Conservation (phyloP, 352 stramenopile species). For the Phytophthora pistaciae region DNA sequence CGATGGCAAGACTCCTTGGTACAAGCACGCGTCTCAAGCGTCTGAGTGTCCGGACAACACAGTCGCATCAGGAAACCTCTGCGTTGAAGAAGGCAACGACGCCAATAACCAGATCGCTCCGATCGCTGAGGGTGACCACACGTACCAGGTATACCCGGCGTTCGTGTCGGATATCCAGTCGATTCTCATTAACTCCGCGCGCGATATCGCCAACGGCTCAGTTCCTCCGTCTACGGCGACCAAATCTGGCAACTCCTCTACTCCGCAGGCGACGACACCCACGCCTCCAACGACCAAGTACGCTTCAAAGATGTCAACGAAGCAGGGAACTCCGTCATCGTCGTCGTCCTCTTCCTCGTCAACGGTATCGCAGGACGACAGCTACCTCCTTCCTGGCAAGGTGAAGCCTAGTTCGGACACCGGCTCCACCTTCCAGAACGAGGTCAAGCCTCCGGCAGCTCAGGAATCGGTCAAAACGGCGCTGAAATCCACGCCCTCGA, state of each 20-base stretch:
- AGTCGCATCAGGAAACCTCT: slow-evolving; percentile 44
- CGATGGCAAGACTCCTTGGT: slow-evolving; percentile 57
- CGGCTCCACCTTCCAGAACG: slow-evolving; percentile 39
- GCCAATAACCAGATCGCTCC: slow-evolving; percentile 57
- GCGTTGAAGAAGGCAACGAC: slow-evolving; percentile 50
- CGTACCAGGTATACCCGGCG: slow-evolving; percentile 62
- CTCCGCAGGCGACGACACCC: slow-evolving; percentile 4
- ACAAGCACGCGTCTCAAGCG: slow-evolving; percentile 49
- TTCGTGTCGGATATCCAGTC: slow-evolving; percentile 65
- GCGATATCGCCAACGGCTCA: slow-evolving; percentile 37
- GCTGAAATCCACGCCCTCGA: background rate
- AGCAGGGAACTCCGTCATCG: background rate
- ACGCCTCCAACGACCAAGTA: background rate
- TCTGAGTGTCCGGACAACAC: slow-evolving; percentile 58
- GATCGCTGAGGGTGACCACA: slow-evolving; percentile 54
- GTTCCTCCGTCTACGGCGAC: slow-evolving; percentile 8
- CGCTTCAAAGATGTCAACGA: slow-evolving; percentile 2
- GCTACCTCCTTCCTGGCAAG: slow-evolving; percentile 18
- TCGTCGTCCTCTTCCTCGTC: slow-evolving; percentile 9
- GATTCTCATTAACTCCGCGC: slow-evolving; percentile 45
- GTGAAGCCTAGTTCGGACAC: slow-evolving; percentile 43
- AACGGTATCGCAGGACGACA: slow-evolving; percentile 17
- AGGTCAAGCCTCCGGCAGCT: slow-evolving; percentile 13
- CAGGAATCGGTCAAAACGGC: slow-evolving; percentile 7
- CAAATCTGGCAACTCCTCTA: slow-evolving; percentile 1